Evolutionary conservation across 2,329 filamentous ascomycete species (phyloP).

Genomic region (Fusarium protoensiforme): DNA sequence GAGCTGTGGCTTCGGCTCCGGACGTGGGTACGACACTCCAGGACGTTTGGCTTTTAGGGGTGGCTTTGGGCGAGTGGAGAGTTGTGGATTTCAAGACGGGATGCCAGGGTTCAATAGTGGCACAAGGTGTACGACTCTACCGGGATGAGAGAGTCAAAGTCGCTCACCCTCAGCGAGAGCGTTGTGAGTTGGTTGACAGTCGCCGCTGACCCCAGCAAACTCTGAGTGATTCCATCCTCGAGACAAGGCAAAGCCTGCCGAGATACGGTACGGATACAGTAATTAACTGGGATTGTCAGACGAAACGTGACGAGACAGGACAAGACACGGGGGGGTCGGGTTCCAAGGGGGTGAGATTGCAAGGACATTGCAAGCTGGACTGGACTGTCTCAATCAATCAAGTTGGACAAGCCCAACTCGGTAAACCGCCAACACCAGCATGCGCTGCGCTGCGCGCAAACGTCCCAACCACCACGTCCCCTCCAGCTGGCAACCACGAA

Average conservation of each 20-base stretch:
- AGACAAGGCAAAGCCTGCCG: conserved; percentile 13
- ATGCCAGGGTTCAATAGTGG: conserved; percentile 35
- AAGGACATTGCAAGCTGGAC: conserved; percentile 31
- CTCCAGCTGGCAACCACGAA: conserved; percentile 17
- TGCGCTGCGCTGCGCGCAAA: conserved; percentile 6
- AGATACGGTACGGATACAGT: neutral
- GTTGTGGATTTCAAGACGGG: conserved; percentile 25
- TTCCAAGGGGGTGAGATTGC: conserved; percentile 25
- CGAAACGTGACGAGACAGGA: conserved; percentile 15
- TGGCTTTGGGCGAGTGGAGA: conserved; percentile 32
- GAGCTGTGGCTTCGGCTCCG: conserved; percentile 42
- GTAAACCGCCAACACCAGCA: conserved; percentile 14
- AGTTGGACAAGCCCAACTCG: conserved; percentile 14
- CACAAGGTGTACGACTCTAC: conserved; percentile 12
- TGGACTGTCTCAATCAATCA: conserved; percentile 28
- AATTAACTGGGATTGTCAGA: conserved; percentile 17
- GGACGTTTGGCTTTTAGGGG: conserved; percentile 42
- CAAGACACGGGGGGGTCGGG: conserved; percentile 10
- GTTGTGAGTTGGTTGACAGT: conserved; percentile 9
- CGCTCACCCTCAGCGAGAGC: neutral
- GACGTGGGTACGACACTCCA: conserved; percentile 36
- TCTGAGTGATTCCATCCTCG: conserved; percentile 9
- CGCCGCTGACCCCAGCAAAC: conserved; percentile 5
- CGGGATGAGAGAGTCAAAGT: conserved; percentile 15
- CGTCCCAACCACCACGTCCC: conserved; percentile 15